These are phyloP conservation scores for Hyaloscypha finlandica DNA, from an alignment of 495 filamentous ascomycete species.

Conservation along the genomic window DNA sequence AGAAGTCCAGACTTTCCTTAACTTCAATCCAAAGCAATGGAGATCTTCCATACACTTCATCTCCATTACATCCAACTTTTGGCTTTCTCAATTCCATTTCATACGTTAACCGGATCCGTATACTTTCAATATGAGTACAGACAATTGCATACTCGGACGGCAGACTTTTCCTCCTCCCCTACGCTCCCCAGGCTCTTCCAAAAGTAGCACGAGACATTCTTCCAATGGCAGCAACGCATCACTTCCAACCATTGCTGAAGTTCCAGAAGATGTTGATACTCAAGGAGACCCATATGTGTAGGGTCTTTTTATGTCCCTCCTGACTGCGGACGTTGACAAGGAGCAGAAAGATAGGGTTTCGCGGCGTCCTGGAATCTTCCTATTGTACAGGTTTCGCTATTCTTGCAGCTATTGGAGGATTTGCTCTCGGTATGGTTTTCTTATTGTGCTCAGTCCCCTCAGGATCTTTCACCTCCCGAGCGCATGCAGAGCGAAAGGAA, in stretches of 20 bases:
- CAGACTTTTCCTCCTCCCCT: neutral
- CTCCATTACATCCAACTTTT: neutral
- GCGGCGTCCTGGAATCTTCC: neutral
- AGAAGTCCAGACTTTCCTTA: neutral
- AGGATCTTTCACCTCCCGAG: too few relatives aligned
- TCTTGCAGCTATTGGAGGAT: constrained; percentile 1
- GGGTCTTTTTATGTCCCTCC: neutral
- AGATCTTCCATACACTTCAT: neutral
- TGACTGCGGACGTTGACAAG: neutral
- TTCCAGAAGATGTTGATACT: neutral
- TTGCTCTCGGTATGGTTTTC: neutral
- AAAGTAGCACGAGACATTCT: neutral
- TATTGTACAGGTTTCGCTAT: neutral
- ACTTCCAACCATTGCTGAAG: neutral
- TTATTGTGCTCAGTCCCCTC: neutral
- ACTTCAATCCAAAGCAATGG: neutral
- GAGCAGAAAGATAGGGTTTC: neutral
- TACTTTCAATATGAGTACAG: neutral
- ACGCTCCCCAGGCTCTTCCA: neutral
- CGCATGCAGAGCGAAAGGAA: neutral
- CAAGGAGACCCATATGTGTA: neutral
- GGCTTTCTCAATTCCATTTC: neutral
- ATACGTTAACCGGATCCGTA: neutral
- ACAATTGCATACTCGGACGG: neutral
- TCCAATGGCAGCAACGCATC: neutral